Evolutionary conservation across 169 alveolate genomes (phyloP), one percentile per base, ranked within the genome.

Genomic region (Plasmodium knowlesi): DNA sequence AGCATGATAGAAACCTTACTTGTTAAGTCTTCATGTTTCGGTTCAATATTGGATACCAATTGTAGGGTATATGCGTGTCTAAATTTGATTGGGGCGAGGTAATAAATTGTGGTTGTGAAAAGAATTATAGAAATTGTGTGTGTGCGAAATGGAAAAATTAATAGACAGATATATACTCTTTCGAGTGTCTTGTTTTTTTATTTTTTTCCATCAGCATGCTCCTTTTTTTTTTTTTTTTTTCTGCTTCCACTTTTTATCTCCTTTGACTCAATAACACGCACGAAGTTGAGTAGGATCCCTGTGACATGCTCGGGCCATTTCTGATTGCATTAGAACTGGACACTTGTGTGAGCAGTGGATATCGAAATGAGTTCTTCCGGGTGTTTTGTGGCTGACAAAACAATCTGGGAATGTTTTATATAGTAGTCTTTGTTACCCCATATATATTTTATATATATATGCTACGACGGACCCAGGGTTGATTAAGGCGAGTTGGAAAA

Each of bases 391-490:
- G 76, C n/a, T 67, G 32, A 67, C 76, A 67, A 57, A 67, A 67
- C 76, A 67, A 67, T 67, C 76, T 67, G 76, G 76, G 37, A 67
- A 19, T 10, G 41, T 67, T 67, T 19, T 67, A n/a, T n/a, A n/a
- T n/a, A 25, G 76, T 67, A 19, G 37, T 67, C 39, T 12, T 12
- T 8, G 37, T 67, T 67, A 22, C 37, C 30, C 30, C n/a, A 67
- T 50, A 14, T 50, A 14, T 50, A 50, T 50, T 5, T 14, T 50
- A 12, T 14, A 50, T 50, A 50, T 50, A 67, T 19, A 22, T 67
- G 76, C 76, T 67, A 67, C 76, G 37, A 30, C 76, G 30, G 76
- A 67, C 30, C 61, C 76, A 67, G 76, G 76, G 76, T 67, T 67
- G 37, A 22, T 22, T 67, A 9, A 50, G 61, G 61, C 61, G 61